These are phyloP conservation scores for Antitrichia curtipendula DNA, from an alignment of 225 moss, liverwort and hornwort species.

Conservation along the genomic window DNA sequence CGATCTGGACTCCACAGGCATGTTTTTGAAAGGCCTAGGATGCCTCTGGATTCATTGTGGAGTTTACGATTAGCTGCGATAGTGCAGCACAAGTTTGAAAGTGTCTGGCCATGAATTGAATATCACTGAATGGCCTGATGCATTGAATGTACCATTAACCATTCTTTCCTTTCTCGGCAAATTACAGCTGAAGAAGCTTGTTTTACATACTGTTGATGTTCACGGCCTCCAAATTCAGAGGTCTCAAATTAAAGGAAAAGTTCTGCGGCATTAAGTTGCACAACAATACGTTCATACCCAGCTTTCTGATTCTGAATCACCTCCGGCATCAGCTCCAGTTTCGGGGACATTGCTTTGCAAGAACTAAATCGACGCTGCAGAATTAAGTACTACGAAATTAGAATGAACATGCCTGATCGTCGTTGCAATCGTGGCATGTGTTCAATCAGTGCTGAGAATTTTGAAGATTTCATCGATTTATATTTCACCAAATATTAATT, in stretches of 20 bases:
- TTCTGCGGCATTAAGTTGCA: neutral
- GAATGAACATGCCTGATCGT: too few relatives aligned
- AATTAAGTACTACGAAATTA: too few relatives aligned
- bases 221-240: neutral
- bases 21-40: neutral
- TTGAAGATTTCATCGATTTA: too few relatives aligned
- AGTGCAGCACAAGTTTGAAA: neutral
- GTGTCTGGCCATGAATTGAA: neutral
- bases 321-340: neutral
- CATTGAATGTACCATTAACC: neutral
- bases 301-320: neutral
- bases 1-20: neutral
- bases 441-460: too few relatives aligned
- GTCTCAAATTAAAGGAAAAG: neutral
- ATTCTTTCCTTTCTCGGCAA: neutral
- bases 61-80: neutral
- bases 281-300: neutral
- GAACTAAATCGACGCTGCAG: too few relatives aligned
- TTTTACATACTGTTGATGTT: neutral
- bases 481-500: too few relatives aligned
- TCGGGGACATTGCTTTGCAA: neutral
- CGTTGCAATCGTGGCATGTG: too few relatives aligned
- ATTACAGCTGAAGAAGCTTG: neutral
- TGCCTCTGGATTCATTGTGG: too few relatives aligned
- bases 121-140: neutral